Base-by-base conservation (phyloP, 164 flowering plant genomes). In the Pachysandra terminalis region DNA sequence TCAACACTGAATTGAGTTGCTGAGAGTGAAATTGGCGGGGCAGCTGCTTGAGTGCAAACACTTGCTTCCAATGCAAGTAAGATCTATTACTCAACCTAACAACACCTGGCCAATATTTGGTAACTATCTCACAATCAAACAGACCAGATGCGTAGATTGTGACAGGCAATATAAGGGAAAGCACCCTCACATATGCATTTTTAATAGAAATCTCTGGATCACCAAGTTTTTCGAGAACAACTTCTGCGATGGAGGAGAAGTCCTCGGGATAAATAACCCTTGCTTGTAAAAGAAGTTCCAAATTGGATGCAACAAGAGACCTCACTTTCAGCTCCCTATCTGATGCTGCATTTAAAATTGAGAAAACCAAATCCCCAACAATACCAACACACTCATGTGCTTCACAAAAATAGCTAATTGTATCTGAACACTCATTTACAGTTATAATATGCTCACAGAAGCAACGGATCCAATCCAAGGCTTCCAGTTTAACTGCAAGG, bases 251-350 rank as follows among this genome's bases (percentile, higher is more conserved):
- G n/a, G 80, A 59, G 72, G 73, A 77, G 26, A 94, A 87, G 66
- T 76, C 78, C 45, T 75, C 74, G 37, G 87, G 90, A 75, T 86
- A 81, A 65, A 94, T 71, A 65, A 94, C 75, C 72, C 81, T 85
- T 69, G 92, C 88, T 74, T 81, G 82, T 73, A 94, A 63, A 74
- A 94, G 87, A 73, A 77, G 59, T 72, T 86, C 90, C 71, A 91
- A 76, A 55, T 80, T 84, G n/a, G 67, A 66, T 60, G 92, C 86
- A 66, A 80, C 91, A 69, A 69, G 86, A 54, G 77, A 68, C 77
- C 98, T 84, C 71, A 90, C 92, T 73, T 86, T 86, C 64, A 86
- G 81, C 81, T 94, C 98, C 81, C 82, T 80, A 65, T 94, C 96
- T 56, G 79, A 88, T 65, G 96, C 87, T 74, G 88, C 87, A 75